A percentile compares a stretch with the other conserved stretches of the same genome.
Conservation (phyloP, 164 flowering plant genomes). For the Magnolia kwangsiensis region DNA sequence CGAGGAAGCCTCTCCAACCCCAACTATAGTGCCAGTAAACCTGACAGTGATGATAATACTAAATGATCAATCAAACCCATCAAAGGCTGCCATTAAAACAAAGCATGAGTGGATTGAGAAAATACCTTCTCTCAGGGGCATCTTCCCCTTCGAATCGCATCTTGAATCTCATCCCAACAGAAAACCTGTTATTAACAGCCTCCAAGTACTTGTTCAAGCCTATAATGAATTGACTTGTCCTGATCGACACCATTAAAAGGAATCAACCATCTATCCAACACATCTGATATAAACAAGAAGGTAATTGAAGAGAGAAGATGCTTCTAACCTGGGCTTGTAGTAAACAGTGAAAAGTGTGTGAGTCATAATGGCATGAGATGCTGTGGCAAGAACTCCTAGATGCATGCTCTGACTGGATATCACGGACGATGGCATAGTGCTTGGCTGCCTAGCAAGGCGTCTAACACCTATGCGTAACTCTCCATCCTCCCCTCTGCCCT, state of each 20-base stretch:
- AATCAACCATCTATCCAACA: neutral
- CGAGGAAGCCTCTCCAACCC: slow-evolving; percentile 52
- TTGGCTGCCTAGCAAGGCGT: slow-evolving; percentile 61
- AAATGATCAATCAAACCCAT: neutral
- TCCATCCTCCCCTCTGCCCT: slow-evolving; percentile 60
- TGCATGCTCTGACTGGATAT: slow-evolving; percentile 89
- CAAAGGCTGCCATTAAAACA: too few relatives aligned
- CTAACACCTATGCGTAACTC: slow-evolving; percentile 85
- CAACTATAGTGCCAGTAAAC: slow-evolving; percentile 71
- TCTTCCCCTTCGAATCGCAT: slow-evolving; percentile 90
- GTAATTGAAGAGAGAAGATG: neutral
- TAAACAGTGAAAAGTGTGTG: slow-evolving; percentile 67
- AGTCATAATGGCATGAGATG: slow-evolving; percentile 78
- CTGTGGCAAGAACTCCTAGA: slow-evolving; percentile 93
- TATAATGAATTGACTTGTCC: slow-evolving; percentile 80
- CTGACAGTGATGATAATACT: slow-evolving; percentile 21
- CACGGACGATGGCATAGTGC: slow-evolving; percentile 80
- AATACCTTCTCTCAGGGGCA: slow-evolving; percentile 75
- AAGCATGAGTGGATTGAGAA: neutral
- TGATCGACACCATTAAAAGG: slow-evolving; percentile 19
- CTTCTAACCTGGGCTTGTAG: slow-evolving; percentile 77
- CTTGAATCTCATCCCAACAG: slow-evolving; percentile 69
- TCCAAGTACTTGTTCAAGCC: slow-evolving; percentile 69
- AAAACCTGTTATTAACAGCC: slow-evolving; percentile 44
- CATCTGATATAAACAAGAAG: too few relatives aligned